Evolutionary conservation across 1,139 yeast genomes (phyloP).

Genomic region (Tardiomyces blankii): DNA sequence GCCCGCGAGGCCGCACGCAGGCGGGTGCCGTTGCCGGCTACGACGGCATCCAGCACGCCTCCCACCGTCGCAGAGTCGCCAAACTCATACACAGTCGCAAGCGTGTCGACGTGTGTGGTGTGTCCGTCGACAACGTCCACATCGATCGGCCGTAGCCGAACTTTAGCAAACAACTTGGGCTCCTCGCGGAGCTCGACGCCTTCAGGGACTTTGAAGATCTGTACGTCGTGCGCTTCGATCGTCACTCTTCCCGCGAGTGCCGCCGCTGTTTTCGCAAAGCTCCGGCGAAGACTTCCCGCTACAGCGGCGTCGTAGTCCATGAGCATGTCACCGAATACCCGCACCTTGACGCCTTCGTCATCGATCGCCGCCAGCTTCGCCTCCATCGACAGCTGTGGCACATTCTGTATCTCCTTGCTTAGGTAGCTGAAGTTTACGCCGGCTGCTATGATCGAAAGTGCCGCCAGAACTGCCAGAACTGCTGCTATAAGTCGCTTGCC

Average conservation of each 20-base stretch:
- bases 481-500: too few species aligned
- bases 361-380: not conserved
- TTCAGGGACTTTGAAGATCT: not conserved
- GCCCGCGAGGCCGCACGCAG: not conserved
- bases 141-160: not conserved
- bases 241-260: not conserved
- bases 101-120: not conserved
- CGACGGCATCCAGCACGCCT: not conserved
- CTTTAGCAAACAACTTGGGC: not conserved
- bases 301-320: not conserved
- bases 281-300: not conserved
- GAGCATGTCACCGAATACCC: not conserved
- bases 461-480: too few species aligned
- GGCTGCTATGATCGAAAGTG: too few species aligned
- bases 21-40: not conserved
- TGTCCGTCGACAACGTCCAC: not conserved
- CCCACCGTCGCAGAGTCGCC: not conserved
- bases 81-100: not conserved
- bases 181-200: not conserved
- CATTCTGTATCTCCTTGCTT: not conserved
- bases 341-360: not conserved
- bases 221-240: not conserved
- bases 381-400: not conserved
- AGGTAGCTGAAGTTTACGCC: not conserved
- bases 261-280: not conserved